Evolutionary conservation across 1,284 basidiomycete genomes (phyloP).

Genomic region (Naganishia sp.): DNA sequence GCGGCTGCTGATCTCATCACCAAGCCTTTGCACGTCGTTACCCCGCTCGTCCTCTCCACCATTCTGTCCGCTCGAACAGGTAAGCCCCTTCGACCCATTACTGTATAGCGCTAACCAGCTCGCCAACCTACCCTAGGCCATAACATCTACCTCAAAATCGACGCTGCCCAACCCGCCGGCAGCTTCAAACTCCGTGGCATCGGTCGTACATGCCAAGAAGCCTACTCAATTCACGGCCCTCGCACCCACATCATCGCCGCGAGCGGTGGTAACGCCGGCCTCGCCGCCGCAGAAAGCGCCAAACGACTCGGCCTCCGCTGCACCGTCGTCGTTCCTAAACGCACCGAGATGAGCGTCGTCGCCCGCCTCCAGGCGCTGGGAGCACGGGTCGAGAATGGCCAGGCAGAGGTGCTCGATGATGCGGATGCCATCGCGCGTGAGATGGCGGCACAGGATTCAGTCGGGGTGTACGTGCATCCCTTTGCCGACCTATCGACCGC

Average conservation of each 20-base stretch:
- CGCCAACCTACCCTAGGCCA: background rate
- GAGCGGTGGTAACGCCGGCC: constrained; percentile 47
- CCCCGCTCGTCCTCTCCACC: constrained; percentile 29
- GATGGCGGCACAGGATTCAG: constrained; percentile 32
- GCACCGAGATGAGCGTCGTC: constrained; percentile 37
- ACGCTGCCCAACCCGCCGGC: constrained; percentile 43
- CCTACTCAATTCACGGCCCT: constrained; percentile 32
- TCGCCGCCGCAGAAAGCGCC: constrained; percentile 36
- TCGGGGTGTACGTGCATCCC: constrained; percentile 44
- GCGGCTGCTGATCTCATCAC: background rate
- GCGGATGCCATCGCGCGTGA: constrained; percentile 39
- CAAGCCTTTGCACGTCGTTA: constrained; percentile 23
- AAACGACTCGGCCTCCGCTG: constrained; percentile 37
- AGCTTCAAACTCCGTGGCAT: constrained; percentile 46
- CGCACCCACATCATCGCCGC: constrained; percentile 41
- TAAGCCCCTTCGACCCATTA: no score
- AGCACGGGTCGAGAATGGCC: constrained; percentile 23
- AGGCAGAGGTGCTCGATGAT: constrained; percentile 32
- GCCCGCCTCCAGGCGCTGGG: constrained; percentile 27
- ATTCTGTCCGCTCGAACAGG: constrained; percentile 17
- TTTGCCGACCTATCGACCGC: constrained; percentile 35
- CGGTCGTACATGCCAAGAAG: constrained; percentile 34
- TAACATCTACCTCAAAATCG: constrained; percentile 47
- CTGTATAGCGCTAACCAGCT: no score
- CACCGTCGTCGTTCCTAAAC: constrained; percentile 42